Percentiles rank a stretch among this genome's conserved stretches.
phyloP scores from a whole-genome alignment of 805 yeast genomes.

The Jamesozyma jinghongensis region DNA sequence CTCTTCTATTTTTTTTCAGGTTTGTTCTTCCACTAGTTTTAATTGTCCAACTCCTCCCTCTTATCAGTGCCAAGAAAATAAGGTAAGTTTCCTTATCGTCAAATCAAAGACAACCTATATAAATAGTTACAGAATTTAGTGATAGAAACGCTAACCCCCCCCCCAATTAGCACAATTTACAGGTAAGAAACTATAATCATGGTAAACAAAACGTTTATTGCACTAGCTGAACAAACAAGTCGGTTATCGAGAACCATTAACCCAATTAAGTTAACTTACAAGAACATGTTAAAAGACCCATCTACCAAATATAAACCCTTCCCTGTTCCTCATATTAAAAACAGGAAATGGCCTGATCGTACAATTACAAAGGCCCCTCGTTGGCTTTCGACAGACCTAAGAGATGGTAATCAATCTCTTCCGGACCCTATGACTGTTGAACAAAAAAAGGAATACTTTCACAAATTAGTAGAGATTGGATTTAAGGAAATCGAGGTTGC shows the following conservation, averaged over 20 bases:
- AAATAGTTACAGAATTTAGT: too few species aligned
- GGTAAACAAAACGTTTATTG: conserved; percentile 14
- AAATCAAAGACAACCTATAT: too few species aligned
- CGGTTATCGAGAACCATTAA: conserved; percentile 18
- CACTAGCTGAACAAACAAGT: conserved; percentile 15
- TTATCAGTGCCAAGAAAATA: too few species aligned
- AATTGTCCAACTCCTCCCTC: too few species aligned
- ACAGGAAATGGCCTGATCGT: conserved; percentile 64
- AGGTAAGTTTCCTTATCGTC: too few species aligned
- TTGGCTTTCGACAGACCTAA: conserved; percentile 74
- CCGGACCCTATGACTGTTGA: conserved; percentile 81
- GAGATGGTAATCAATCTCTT: conserved; percentile 79
- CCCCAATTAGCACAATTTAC: too few species aligned
- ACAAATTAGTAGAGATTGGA: conserved; percentile 60
- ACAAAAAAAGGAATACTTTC: conserved; percentile 65
- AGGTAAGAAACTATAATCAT: conserved; percentile 4
- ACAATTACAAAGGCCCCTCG: conserved; percentile 57
- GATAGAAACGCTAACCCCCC: too few species aligned
- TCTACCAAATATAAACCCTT: conserved; percentile 53
- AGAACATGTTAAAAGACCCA: conserved; percentile 60
- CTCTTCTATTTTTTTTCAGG: too few species aligned
- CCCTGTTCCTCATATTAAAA: conserved; percentile 42
- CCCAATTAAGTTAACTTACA: conserved; percentile 30
- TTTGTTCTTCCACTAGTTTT: too few species aligned
- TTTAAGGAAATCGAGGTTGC: conserved; percentile 80